Evolutionary conservation across 305 asterid genomes (phyloP).

Genomic region (Fraxinus baroniana): DNA sequence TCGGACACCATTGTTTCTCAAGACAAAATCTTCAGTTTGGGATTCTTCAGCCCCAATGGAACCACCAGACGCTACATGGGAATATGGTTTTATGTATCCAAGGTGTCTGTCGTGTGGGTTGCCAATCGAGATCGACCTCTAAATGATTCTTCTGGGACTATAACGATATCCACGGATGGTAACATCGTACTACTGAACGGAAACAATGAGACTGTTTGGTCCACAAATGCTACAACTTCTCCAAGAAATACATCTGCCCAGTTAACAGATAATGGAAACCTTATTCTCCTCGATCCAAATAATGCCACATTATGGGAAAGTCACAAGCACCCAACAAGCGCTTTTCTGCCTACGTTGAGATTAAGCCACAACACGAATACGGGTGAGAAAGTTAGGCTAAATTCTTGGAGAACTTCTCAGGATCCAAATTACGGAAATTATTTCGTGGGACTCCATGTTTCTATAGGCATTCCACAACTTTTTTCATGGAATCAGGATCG

Average conservation of each 20-base stretch:
- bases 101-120: conserved; percentile 14
- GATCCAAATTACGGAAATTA: background rate
- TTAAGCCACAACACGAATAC: background rate
- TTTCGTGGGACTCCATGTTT: background rate
- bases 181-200: conserved; percentile 17
- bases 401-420: background rate
- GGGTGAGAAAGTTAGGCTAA: background rate
- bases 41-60: conserved; percentile 15
- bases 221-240: background rate
- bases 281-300: background rate
- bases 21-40: background rate
- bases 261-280: background rate
- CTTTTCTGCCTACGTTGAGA: background rate
- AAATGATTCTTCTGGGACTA: conserved; percentile 7
- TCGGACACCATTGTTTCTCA: background rate
- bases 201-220: conserved; percentile 18
- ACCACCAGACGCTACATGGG: conserved; percentile 9
- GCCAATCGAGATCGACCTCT: conserved; percentile 26
- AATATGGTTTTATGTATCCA: conserved; percentile 1
- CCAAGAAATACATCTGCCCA: background rate
- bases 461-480: background rate
- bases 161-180: conserved; percentile 15
- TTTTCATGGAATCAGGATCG: background rate
- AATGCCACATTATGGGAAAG: background rate
- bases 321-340: background rate